Conservation (phyloP, 257 asterid genomes). For the Ehretia macrophylla region DNA sequence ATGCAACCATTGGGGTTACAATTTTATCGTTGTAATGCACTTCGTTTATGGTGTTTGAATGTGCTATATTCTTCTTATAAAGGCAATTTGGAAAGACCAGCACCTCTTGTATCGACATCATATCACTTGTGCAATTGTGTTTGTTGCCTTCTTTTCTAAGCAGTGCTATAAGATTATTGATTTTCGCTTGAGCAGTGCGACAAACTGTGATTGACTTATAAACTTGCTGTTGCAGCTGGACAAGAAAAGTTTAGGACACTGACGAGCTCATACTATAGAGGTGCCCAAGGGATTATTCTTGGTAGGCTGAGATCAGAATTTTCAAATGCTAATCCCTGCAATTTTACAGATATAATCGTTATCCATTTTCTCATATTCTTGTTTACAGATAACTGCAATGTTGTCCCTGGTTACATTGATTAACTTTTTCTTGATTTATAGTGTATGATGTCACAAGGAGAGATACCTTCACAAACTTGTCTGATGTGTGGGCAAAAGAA, state of each 20-base stretch:
- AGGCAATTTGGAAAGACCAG: too few relatives aligned
- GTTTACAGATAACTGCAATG: background rate
- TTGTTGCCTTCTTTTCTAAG: too few relatives aligned
- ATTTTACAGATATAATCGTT: background rate
- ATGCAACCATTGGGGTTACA: too few relatives aligned
- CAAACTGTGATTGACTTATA: constrained; percentile 2
- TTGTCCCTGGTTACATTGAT: constrained; percentile 1
- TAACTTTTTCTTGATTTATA: constrained; percentile 20
- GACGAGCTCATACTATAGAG: constrained; percentile 51
- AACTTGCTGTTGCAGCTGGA: constrained; percentile 61
- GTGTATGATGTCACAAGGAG: constrained; percentile 93
- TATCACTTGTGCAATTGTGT: too few relatives aligned
- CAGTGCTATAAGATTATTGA: too few relatives aligned
- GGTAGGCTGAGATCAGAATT: constrained; percentile 39
- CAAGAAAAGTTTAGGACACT: constrained; percentile 85
- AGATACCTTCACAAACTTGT: constrained; percentile 71
- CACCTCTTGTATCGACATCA: too few relatives aligned
- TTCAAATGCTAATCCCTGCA: background rate
- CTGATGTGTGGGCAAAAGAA: constrained; percentile 91
- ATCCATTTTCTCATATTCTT: background rate
- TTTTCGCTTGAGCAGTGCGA: too few relatives aligned
- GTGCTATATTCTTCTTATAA: too few relatives aligned
- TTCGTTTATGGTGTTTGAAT: too few relatives aligned
- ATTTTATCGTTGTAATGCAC: too few relatives aligned
- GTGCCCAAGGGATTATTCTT: constrained; percentile 62